Base-by-base conservation (phyloP, 805 yeast genomes). In the Teunomyces tritomae region DNA sequence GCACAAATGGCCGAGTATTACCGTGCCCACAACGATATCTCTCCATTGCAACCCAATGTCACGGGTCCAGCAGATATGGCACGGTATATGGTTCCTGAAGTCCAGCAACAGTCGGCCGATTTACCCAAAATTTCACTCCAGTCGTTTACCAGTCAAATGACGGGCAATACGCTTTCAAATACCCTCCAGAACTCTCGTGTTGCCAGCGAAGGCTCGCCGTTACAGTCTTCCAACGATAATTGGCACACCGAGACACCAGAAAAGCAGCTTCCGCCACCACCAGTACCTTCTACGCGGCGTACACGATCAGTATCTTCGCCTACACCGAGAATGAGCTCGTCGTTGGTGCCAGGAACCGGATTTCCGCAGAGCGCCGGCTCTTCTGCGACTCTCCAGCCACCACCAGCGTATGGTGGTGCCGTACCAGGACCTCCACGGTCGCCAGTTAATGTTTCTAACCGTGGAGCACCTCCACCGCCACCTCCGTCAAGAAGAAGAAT, bases 81-180 rank as follows among this genome's bases (percentile, higher is more conserved):
- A 27, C 56, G 65, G 26, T 42, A 63, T 9, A 57, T 63, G 39
- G 49, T 65, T 3, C 69, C 67, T 5, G 39, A 56, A 9, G 45
- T 48, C 13, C 46, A 49, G 17, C 36, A 43, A 30, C 36, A 43
- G 28, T 46, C 45, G 11, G 17, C 48, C 13, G 50, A 47, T 43
- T 42, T 24, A 9, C 64, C 77, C n/a, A 62, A 57, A 47, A 57
- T 72, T 5, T 62, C 77, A 8, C 59, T 72, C 27, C 73, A 65
- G 57, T 57, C 76, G 50, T 72, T 67, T 52, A 65, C 76, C 7
- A 59, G 65, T 39, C 75, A 71, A 47, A 70, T 71, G 76, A 65
- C 76, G 1, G 73, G 71, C 3, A 57, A 61, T 45, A 68, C 73
- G 2, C 47, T 60, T 28, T 56, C 61, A 16, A 70, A 68, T 51